Base-by-base conservation (phyloP, 1,139 yeast genomes). In the Debaryomycetaceae sp. region DNA sequence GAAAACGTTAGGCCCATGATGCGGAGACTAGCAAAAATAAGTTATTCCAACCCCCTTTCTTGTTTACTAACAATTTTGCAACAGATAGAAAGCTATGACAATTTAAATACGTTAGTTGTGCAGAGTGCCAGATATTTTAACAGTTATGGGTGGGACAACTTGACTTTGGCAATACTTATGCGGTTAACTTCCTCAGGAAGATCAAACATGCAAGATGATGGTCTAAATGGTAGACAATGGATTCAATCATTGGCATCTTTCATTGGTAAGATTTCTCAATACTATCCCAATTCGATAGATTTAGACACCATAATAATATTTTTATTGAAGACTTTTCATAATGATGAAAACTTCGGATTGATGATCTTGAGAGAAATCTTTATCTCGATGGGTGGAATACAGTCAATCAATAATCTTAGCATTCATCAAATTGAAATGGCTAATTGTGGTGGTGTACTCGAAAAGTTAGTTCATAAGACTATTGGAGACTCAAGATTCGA, bases 81-180 rank as follows among this genome's bases (percentile, higher is more conserved):
- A 45, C 91, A 84, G 56, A 83, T 93, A 49, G 99, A 95, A 62
- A 89, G 96, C 68, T 95, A 93, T 59, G 97, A 87, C 59, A 93
- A 90, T 59, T 78, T 90, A 52, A 88, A 84, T 44, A 83, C 80
- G 39, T 71, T 90, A 45, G 83, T 93, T 9, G 91, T 89, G 8
- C 87, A 85, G 45, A 82, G 96, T 2, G 91, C 97, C 0, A 72
- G 84, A 40, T 86, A 83, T 56, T 88, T 90, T 60, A 86, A 85
- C 45, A 76, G 71, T 6, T 84, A 86, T 58, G 93, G 91, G 0
- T 90, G 96, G 91, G 98, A 91, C 60, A 87, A 83, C 1, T 66
- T 91, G 37, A 84, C 93, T 1, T 83, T 80, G 53, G 91, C 87
- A 1, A 68, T 91, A 6, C 68, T 90, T 60, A 76, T 82, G 57